Conservation (phyloP, 371 early-diverging fungal genomes). For the Nematocida ausubeli region DNA sequence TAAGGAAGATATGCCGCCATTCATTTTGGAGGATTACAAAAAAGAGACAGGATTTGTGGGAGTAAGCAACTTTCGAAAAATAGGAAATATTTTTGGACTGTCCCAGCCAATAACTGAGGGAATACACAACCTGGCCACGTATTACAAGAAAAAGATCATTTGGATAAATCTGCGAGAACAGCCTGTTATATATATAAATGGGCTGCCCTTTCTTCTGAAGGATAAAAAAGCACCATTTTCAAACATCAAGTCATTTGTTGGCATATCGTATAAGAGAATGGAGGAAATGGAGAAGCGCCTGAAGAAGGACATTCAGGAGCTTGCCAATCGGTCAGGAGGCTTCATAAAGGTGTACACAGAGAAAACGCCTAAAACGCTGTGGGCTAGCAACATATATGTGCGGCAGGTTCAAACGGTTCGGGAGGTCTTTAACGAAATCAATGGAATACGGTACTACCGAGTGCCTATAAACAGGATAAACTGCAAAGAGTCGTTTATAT, state of each 20-base stretch:
- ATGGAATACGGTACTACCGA: slow-evolving; percentile 27
- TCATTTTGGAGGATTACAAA: not conserved
- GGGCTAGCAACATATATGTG: slow-evolving; percentile 27
- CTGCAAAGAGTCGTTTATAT: slow-evolving; percentile 43
- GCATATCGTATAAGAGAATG: slow-evolving; percentile 34
- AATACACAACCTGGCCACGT: slow-evolving; percentile 9
- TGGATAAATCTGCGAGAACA: slow-evolving; percentile 76
- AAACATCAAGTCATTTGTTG: slow-evolving; percentile 64
- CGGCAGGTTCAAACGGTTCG: slow-evolving; percentile 36
- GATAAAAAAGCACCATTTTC: slow-evolving; percentile 54
- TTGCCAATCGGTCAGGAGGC: slow-evolving; percentile 15
- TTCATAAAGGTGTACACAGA: slow-evolving; percentile 45
- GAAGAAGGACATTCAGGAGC: slow-evolving; percentile 34
- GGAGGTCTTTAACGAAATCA: slow-evolving; percentile 17
- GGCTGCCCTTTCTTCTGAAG: slow-evolving; percentile 56
- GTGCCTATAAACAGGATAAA: slow-evolving; percentile 39
- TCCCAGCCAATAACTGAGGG: slow-evolving; percentile 50
- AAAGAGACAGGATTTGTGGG: slow-evolving; percentile 34
- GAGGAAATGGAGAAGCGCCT: slow-evolving; percentile 53
- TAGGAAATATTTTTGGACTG: slow-evolving; percentile 37
- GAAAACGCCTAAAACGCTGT: slow-evolving; percentile 14
- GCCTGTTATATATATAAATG: slow-evolving; percentile 73
- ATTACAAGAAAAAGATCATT: slow-evolving; percentile 34
- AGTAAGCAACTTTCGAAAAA: slow-evolving; percentile 28
- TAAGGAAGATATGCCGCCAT: slow-evolving; percentile 18